Evolutionary conservation across 2,329 filamentous ascomycete genomes (phyloP), one percentile per base, ranked within the genome.

Genomic region (Phialemoniopsis sp.): DNA sequence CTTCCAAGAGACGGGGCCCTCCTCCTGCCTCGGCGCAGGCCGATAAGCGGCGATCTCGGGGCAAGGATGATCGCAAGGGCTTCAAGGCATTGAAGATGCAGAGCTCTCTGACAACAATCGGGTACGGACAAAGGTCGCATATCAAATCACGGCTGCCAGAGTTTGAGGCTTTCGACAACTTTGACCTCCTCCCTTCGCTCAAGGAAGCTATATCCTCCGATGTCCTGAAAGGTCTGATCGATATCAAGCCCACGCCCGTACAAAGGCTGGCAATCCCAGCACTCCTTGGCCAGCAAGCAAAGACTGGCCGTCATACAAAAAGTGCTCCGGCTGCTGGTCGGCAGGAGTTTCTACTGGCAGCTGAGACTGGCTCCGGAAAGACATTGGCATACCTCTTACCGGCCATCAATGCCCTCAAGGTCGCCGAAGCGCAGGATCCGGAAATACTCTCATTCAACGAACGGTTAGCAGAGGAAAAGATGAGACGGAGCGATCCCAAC

Each of bases 281-380:
- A 1, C 68, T 98, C 8, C 67, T 95, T 34, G 78, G 81, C 13
- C 69, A 80, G 52, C 58, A 63, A 6, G 62, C 59, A 39, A 59
- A 50, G 34, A 46, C 42, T 45, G 54, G 55, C 51, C 40, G 45
- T 26, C 6, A 26, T 10, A 10, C 21, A 37, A 53, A 55, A 42
- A 59, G 56, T 31, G 48, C 53, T 29, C 48, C 45, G 5, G 40
- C 21, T 10, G 21, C 57, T 3, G 55, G 52, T 40, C 73, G 55
- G 48, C 63, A 65, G 43, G 76, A 69, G 64, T 96, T 88, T 56
- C 73, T 98, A 12, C 72, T 98, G 36, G 93, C 93, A 4, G 93
- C 93, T 10, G 93, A 98, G 69, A 98, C 93, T 1, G 93, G 93
- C 12, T 97, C 93, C 1, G 93, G 93, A 44, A 98, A 98, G 70